Conservation (phyloP, 768 basidiomycete genomes). For the Mycena amicta region DNA sequence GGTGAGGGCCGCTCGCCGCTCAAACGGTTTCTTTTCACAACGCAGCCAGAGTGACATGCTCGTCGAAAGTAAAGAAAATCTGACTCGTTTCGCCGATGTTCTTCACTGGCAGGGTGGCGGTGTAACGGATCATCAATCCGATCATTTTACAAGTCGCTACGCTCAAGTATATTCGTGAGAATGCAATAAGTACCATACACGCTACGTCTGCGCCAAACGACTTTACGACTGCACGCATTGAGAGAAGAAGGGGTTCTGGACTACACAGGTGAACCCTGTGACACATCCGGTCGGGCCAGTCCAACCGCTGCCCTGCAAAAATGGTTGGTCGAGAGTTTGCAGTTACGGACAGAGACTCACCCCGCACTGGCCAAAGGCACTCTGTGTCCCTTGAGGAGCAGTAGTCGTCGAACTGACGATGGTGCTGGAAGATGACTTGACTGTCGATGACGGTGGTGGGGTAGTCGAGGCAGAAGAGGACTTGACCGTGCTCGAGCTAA, state of each 20-base stretch:
- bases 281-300: constrained; percentile 14
- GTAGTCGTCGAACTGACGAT: constrained; percentile 8
- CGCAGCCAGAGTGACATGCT: constrained; percentile 81
- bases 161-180: too few relatives aligned
- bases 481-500: not conserved
- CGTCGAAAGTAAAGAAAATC: constrained; percentile 31
- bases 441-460: not conserved
- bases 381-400: constrained; percentile 1
- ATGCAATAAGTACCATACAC: too few relatives aligned
- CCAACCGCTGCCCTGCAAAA: constrained; percentile 8
- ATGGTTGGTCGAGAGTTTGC: not conserved
- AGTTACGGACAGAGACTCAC: constrained; percentile 1
- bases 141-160: too few relatives aligned
- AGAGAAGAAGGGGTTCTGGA: constrained; percentile 9
- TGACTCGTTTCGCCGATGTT: constrained; percentile 7
- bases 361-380: constrained; percentile 20
- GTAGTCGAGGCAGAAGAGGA: not conserved
- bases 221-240: constrained; percentile 17
- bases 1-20: constrained; percentile 89
- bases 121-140: not conserved
- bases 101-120: not conserved
- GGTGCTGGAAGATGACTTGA: constrained; percentile 6
- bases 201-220: not conserved
- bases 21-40: constrained; percentile 96
- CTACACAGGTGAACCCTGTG: constrained; percentile 8